A percentile compares a stretch with the other conserved stretches of the same genome.
phyloP scores from a whole-genome alignment of 2,329 filamentous ascomycete genomes.

The Calonectria hawksworthii region DNA sequence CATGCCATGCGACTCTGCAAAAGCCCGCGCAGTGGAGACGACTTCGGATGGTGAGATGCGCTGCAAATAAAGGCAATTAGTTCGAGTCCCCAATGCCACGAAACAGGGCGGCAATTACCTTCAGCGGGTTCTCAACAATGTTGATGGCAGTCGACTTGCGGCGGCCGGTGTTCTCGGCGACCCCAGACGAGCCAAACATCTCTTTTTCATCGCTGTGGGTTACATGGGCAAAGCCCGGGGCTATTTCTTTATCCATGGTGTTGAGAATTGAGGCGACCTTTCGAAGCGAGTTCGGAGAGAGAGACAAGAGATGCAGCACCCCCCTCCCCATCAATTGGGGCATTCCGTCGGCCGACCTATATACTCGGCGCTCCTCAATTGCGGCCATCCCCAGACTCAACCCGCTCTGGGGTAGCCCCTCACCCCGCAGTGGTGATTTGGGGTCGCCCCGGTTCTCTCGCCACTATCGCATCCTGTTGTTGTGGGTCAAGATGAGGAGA shows the following conservation, averaged over 20 bases:
- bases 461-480: background rate
- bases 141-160: conserved; percentile 48
- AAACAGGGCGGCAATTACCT: conserved; percentile 31
- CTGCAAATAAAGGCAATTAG: conserved; percentile 24
- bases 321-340: background rate
- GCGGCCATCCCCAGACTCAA: background rate
- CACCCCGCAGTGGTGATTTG: background rate
- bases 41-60: conserved; percentile 42
- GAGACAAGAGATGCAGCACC: background rate
- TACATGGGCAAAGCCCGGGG: background rate
- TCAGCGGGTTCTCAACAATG: conserved; percentile 51
- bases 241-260: background rate
- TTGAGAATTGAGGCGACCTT: background rate
- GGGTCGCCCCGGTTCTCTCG: background rate
- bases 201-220: background rate
- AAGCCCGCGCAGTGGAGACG: conserved; percentile 60
- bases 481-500: conserved; percentile 8
- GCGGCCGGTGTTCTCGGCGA: conserved; percentile 14
- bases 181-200: background rate
- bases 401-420: background rate
- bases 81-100: background rate
- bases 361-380: background rate
- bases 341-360: background rate
- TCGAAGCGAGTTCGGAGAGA: background rate
- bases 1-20: conserved; percentile 64